A percentile compares a stretch with the other conserved stretches of the same genome.
Conservation (phyloP, 148 eudicot species). For the Salicornia ramosissima region DNA sequence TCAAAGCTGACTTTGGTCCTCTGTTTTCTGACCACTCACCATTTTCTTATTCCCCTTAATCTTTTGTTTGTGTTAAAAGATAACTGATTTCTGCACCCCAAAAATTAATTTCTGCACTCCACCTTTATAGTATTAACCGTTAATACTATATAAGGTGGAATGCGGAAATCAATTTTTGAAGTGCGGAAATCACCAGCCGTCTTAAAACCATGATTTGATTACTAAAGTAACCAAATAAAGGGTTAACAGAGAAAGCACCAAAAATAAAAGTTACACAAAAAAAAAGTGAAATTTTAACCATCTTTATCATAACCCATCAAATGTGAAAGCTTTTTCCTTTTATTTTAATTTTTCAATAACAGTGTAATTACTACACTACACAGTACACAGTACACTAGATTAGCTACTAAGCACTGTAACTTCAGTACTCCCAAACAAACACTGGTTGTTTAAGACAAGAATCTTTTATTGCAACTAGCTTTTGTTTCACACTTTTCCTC, state of each 20-base stretch:
- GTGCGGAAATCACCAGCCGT: too few relatives aligned
- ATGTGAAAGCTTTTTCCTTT: neutral
- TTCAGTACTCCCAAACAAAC: neutral
- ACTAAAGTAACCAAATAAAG: neutral
- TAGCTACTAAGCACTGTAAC: neutral
- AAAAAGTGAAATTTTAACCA: neutral
- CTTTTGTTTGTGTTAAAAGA: too few relatives aligned
- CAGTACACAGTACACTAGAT: too few relatives aligned
- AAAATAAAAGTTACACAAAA: neutral
- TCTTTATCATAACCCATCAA: conserved; percentile 23
- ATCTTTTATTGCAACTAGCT: conserved; percentile 12
- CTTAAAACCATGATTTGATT: neutral
- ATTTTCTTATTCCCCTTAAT: conserved; percentile 8
- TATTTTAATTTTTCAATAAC: neutral
- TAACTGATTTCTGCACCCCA: too few relatives aligned
- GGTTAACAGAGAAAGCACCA: too few relatives aligned
- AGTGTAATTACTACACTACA: neutral
- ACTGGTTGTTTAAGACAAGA: conserved; percentile 15
- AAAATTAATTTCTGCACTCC: too few relatives aligned
- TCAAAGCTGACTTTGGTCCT: conserved; percentile 8
- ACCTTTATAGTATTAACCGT: too few relatives aligned
- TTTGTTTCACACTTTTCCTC: conserved; percentile 28
- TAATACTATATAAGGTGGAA: too few relatives aligned
- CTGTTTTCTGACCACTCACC: neutral
- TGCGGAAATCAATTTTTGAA: neutral